A percentile compares a stretch with the other conserved stretches of the same genome.
These are phyloP conservation scores for Prototheca wickerhamii DNA, from an alignment of 163 green algal genomes.

Conservation along the genomic window DNA sequence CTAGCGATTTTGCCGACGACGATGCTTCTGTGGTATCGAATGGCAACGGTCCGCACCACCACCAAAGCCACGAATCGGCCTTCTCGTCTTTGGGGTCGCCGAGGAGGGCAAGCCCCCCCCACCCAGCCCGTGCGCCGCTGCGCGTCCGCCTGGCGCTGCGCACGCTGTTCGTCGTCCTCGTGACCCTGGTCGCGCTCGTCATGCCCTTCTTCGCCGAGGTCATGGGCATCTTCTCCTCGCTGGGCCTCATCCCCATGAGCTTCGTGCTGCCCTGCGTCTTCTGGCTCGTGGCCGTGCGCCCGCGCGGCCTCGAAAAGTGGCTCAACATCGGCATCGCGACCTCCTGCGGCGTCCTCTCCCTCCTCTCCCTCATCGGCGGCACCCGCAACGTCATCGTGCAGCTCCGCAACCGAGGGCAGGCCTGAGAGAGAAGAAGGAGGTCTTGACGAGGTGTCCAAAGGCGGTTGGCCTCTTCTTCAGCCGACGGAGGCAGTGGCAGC, in stretches of 20 bases:
- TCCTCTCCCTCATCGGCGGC: conserved; percentile 24
- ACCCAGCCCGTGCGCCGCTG: neutral
- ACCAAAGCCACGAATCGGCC: too few relatives aligned
- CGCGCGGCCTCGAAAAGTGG: conserved; percentile 4
- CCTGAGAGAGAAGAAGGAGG: too few relatives aligned
- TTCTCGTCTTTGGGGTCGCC: too few relatives aligned
- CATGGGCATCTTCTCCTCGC: conserved; percentile 16
- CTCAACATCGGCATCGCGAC: conserved; percentile 18
- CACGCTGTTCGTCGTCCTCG: conserved; percentile 17
- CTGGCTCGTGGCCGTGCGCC: conserved; percentile 15
- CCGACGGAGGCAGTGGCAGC: too few relatives aligned
- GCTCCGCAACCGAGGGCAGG: neutral
- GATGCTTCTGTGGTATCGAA: too few relatives aligned
- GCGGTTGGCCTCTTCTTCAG: too few relatives aligned
- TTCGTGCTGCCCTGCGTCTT: conserved; percentile 4
- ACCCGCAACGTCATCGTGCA: conserved; percentile 27
- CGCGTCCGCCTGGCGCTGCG: conserved; percentile 14
- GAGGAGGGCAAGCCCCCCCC: neutral
- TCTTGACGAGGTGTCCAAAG: too few relatives aligned
- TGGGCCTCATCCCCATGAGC: conserved; percentile 14
- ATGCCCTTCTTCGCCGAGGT: conserved; percentile 31
- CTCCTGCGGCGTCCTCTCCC: conserved; percentile 11
- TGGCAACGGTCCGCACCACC: too few relatives aligned
- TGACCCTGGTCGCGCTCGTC: conserved; percentile 19
- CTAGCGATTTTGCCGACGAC: neutral